Percentiles rank a stretch among this genome's conserved stretches.
phyloP scores from a whole-genome alignment of 2,329 filamentous ascomycete species.

The Fusarium sp. region DNA sequence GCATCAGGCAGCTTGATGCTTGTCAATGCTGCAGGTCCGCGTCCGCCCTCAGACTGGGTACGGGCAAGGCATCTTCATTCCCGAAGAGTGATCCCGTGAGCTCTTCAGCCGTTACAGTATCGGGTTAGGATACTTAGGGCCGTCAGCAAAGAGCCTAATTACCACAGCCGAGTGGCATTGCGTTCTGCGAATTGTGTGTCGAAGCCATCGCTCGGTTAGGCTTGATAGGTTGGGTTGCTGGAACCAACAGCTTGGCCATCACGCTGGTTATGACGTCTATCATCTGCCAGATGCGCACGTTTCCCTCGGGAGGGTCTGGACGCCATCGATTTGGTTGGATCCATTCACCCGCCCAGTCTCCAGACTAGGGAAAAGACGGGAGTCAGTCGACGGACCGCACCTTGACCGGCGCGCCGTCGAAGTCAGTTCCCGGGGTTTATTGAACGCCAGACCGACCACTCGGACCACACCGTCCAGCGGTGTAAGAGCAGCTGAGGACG shows the following conservation, averaged over 20 bases:
- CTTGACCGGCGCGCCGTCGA: slow-evolving; percentile 43
- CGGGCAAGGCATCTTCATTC: slow-evolving; percentile 10
- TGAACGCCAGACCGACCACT: slow-evolving; percentile 22
- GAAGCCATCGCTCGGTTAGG: not conserved
- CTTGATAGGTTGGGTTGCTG: slow-evolving; percentile 7
- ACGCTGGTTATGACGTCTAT: slow-evolving; percentile 27
- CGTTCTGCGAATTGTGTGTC: not conserved
- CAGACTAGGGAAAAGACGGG: slow-evolving; percentile 46
- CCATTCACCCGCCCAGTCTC: slow-evolving; percentile 35
- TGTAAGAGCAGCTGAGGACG: slow-evolving; percentile 22
- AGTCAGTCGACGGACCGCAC: slow-evolving; percentile 45
- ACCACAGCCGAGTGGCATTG: not conserved
- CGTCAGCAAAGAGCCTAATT: not conserved
- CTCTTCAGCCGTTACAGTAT: not conserved
- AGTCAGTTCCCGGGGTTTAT: slow-evolving; percentile 41
- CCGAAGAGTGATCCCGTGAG: slow-evolving; percentile 8
- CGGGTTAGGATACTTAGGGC: not conserved
- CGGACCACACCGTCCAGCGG: slow-evolving; percentile 27
- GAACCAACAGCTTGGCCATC: slow-evolving; percentile 12
- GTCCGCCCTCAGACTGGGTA: slow-evolving; percentile 4
- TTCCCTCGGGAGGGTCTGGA: slow-evolving; percentile 12
- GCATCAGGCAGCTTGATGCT: slow-evolving; percentile 39
- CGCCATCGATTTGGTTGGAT: slow-evolving; percentile 37
- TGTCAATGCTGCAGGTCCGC: slow-evolving; percentile 43
- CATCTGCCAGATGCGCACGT: slow-evolving; percentile 25